Base-by-base conservation (phyloP, 495 filamentous ascomycete genomes). In the Margaritispora aquatica region DNA sequence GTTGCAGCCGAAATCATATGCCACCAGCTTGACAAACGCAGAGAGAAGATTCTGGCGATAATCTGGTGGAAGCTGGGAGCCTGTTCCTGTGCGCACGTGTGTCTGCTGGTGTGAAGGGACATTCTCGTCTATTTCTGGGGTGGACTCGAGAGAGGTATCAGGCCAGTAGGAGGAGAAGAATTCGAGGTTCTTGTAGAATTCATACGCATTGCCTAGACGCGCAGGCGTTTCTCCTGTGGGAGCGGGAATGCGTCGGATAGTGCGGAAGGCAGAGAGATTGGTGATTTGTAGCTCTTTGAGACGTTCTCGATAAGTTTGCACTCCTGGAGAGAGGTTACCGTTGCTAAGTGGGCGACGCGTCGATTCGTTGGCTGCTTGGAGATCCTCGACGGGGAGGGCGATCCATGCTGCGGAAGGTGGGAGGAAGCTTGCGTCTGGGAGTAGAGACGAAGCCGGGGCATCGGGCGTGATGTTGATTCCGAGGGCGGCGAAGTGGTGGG, bases 1-100 rank as follows among this genome's bases (percentile, higher is more conserved):
- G 52, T 87, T 88, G 71, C 88, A 91, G 22, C 84, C 84, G 68
- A 92, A 94, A 31, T 88, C 83, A 80, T 89, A 95, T 8, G 85
- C 80, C 0, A 88, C 81, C 46, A 89, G 81, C 73, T 96, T 92
- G 27, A 94, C 70, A 59, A 96, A 88, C 15, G 83, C 78, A 9
- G 82, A 76, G 27, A 95, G 70, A 15, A 86, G 78, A 29, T 87
- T 84, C 36, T 88, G 81, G 26, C 90, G 88, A 62, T 83, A 82
- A 46, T 88, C 84, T 20, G 85, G 74, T 2, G 92, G 92, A 84
- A 95, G 92, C 58, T 88, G 82, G 10, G 73, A 63, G 20, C 90
- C 89, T 19, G 82, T 72, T 7, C 77, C 79, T 5, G 60, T 56
- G 26, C 61, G 66, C n/a, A 51, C 19, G 22, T 67, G 60, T 1